Evolutionary conservation across 2,329 filamentous ascomycete genomes (phyloP).

Genomic region (Ilyonectria destructans): DNA sequence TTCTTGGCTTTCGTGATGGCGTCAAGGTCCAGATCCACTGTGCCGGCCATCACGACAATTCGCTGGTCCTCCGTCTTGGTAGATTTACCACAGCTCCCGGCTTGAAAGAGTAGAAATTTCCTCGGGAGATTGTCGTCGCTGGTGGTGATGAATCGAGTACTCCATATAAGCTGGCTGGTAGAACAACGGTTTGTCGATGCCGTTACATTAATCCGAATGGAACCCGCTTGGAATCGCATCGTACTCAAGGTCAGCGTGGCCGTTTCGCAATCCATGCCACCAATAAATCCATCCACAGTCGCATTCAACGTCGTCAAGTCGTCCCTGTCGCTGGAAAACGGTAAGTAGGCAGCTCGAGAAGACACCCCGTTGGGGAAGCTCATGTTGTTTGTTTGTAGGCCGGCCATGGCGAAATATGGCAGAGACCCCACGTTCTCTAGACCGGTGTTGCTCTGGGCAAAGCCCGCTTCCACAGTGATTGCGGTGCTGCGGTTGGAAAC

Average conservation of each 20-base stretch:
- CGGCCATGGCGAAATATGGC: slow-evolving; percentile 55
- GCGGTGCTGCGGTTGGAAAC: slow-evolving; percentile 44
- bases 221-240: slow-evolving; percentile 39
- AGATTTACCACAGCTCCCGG: slow-evolving; percentile 40
- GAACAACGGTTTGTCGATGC: slow-evolving; percentile 44
- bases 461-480: slow-evolving; percentile 49
- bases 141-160: slow-evolving; percentile 35
- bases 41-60: slow-evolving; percentile 43
- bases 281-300: slow-evolving; percentile 55
- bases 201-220: slow-evolving; percentile 51
- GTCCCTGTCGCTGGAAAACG: slow-evolving; percentile 49
- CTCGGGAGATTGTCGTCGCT: slow-evolving; percentile 34
- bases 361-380: slow-evolving; percentile 54
- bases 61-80: slow-evolving; percentile 38
- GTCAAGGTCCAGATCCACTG: slow-evolving; percentile 37
- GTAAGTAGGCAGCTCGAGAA: slow-evolving; percentile 54
- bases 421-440: slow-evolving; percentile 47
- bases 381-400: slow-evolving; percentile 50
- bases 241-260: slow-evolving; percentile 47
- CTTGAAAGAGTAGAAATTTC: slow-evolving; percentile 39
- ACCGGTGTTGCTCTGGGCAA: slow-evolving; percentile 47
- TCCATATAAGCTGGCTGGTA: slow-evolving; percentile 40
- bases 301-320: slow-evolving; percentile 48
- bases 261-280: slow-evolving; percentile 52
- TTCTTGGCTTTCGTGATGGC: slow-evolving; percentile 37